A percentile compares a stretch with the other conserved stretches of the same genome.
Conservation (phyloP, 2,329 filamentous ascomycete species). For the Calonectria hongkongensis region DNA sequence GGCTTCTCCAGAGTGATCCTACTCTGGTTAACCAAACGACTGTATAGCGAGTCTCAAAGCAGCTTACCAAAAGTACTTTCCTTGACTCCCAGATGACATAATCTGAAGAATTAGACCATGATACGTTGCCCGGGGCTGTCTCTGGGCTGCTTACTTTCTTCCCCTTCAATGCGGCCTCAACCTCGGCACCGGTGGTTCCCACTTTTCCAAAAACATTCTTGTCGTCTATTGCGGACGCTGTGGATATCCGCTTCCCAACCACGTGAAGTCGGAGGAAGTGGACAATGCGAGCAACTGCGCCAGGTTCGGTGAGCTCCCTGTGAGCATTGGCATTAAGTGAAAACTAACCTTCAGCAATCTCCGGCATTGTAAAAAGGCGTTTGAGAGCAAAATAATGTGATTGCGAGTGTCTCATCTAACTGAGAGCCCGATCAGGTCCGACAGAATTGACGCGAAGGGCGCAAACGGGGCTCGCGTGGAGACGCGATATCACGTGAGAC, state of each 20-base stretch:
- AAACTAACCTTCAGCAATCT: constrained; percentile 67
- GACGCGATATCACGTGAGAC: constrained; percentile 53
- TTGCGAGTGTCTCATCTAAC: not conserved
- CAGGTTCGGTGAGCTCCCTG: not conserved
- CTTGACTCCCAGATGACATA: constrained; percentile 84
- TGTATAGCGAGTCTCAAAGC: too few species aligned
- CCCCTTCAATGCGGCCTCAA: constrained; percentile 83
- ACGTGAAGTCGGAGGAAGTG: constrained; percentile 89
- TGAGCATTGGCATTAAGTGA: not conserved
- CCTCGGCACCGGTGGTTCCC: constrained; percentile 84
- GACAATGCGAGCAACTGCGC: constrained; percentile 86
- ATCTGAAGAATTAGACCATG: constrained; percentile 62
- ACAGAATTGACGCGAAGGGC: constrained; percentile 25
- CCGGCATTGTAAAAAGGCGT: constrained; percentile 69
- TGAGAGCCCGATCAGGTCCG: not conserved
- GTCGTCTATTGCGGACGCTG: constrained; percentile 85
- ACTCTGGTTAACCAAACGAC: constrained; percentile 5
- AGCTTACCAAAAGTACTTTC: constrained; percentile 93
- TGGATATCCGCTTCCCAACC: constrained; percentile 86
- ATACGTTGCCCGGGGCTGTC: not conserved
- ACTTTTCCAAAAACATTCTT: constrained; percentile 92
- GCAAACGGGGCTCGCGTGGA: constrained; percentile 13
- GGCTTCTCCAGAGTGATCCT: constrained; percentile 78
- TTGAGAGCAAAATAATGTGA: not conserved
- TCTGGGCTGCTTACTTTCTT: constrained; percentile 71